A percentile compares a stretch with the other conserved stretches of the same genome.
These are phyloP conservation scores for Chalciporus sphaerocephalus DNA, from an alignment of 768 basidiomycete species.

Conservation along the genomic window DNA sequence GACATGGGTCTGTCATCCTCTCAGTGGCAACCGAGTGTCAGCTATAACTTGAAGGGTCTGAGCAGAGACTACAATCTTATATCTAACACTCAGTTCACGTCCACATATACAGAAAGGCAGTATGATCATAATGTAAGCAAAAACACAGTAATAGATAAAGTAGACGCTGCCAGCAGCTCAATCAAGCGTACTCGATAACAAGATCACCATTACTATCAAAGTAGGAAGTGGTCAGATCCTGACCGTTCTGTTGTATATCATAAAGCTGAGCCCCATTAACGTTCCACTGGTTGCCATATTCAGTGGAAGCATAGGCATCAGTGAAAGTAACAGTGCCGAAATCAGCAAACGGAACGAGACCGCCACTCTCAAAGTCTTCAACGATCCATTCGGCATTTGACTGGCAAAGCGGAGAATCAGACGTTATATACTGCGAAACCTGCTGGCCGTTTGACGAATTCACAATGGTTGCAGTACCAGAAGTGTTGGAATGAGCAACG, in stretches of 20 bases:
- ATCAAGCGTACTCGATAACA: constrained; percentile 1
- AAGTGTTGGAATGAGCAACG: constrained; percentile 15
- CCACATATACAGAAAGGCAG: too few relatives aligned
- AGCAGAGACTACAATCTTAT: too few relatives aligned
- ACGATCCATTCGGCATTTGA: constrained; percentile 23
- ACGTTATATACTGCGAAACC: constrained; percentile 2
- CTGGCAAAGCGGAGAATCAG: constrained; percentile 14
- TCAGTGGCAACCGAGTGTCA: too few relatives aligned
- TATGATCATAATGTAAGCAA: too few relatives aligned
- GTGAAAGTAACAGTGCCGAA: constrained; percentile 20
- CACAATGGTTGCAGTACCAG: constrained; percentile 14
- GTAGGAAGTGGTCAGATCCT: constrained; percentile 10
- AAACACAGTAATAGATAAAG: too few relatives aligned
- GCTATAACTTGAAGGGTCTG: too few relatives aligned
- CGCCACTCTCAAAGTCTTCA: constrained; percentile 11
- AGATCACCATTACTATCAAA: constrained; percentile 4
- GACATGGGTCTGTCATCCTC: too few relatives aligned
- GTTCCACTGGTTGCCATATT: constrained; percentile 3
- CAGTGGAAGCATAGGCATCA: constrained; percentile 5
- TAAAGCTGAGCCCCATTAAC: constrained; percentile 6
- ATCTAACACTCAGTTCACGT: too few relatives aligned
- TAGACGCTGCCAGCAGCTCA: too few relatives aligned
- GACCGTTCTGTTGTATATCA: constrained; percentile 7
- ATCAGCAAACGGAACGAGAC: constrained; percentile 10
- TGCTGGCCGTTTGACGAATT: constrained; percentile 15